Percentiles rank a stretch among this genome's conserved stretches.
Conservation (phyloP, 2,329 filamentous ascomycete genomes). For the Colletotrichum gloeosporioides region DNA sequence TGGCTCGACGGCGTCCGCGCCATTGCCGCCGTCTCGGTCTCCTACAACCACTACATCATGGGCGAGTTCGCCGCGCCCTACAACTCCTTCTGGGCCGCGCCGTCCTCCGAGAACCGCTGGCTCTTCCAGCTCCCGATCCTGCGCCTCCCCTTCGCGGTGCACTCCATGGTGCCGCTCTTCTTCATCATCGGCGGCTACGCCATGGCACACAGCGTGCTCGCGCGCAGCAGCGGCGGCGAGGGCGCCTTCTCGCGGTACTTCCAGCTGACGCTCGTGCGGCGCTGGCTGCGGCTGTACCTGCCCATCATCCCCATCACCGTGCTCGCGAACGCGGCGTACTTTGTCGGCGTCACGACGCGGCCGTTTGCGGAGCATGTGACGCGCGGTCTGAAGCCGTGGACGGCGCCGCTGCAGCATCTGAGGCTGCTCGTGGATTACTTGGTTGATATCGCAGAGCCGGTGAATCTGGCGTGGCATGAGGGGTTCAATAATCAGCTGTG, state of each 20-base stretch:
- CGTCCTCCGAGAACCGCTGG: neutral
- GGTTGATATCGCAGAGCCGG: neutral
- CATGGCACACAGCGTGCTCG: neutral
- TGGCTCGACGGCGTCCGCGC: slow-evolving; percentile 1
- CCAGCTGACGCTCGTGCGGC: neutral
- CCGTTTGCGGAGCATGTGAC: neutral
- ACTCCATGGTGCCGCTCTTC: slow-evolving; percentile 19
- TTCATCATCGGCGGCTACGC: slow-evolving; percentile 19
- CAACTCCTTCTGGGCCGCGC: neutral
- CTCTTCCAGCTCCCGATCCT: slow-evolving; percentile 11
- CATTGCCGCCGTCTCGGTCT: neutral
- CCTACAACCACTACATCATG: neutral
- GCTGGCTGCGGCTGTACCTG: neutral
- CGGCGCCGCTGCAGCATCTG: neutral
- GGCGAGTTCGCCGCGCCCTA: neutral
- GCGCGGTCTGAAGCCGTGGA: neutral
- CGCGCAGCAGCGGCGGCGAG: neutral
- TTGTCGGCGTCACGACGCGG: neutral
- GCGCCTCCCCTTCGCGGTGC: slow-evolving; percentile 3
- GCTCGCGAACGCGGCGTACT: neutral
- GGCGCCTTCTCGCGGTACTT: neutral
- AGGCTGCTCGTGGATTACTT: neutral
- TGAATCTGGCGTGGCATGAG: neutral
- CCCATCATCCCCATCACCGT: neutral
- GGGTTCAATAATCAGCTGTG: neutral